Evolutionary conservation across 2,329 filamentous ascomycete genomes (phyloP).

Genomic region (Sporothrix brasiliensis): DNA sequence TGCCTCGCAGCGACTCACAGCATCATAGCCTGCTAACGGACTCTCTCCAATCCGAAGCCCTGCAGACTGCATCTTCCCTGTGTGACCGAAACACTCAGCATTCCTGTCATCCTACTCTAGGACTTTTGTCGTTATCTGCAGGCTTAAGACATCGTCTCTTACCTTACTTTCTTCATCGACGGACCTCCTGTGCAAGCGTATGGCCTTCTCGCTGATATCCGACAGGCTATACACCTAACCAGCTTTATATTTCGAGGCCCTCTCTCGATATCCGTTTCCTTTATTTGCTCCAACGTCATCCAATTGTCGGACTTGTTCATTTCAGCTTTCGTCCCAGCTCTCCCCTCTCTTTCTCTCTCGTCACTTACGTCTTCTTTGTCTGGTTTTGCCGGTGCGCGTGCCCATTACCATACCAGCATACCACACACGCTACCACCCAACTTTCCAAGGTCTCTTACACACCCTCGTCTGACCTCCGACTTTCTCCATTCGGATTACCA

Average conservation of each 20-base stretch:
- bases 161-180: background rate
- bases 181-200: background rate
- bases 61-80: background rate
- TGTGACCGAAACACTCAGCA: background rate
- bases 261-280: background rate
- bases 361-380: background rate
- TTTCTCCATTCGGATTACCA: conserved; percentile 24
- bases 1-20: background rate
- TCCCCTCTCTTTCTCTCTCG: background rate
- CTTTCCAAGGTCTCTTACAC: conserved; percentile 17
- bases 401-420: background rate
- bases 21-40: conserved; percentile 10
- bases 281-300: background rate
- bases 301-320: background rate
- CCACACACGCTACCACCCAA: conserved; percentile 5
- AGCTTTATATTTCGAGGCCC: background rate
- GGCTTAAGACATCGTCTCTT: background rate
- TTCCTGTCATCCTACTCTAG: background rate
- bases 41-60: conserved; percentile 21
- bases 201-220: conserved; percentile 6
- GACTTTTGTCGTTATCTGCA: background rate
- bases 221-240: background rate
- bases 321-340: background rate
- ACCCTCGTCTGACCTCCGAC: conserved; percentile 12
- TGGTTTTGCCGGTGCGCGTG: conserved; percentile 6